Percentiles rank a stretch among this genome's conserved stretches.
Evolutionary conservation across 306 rosid species (phyloP).

Genomic region (Cotoneaster glaucophyllus): DNA sequence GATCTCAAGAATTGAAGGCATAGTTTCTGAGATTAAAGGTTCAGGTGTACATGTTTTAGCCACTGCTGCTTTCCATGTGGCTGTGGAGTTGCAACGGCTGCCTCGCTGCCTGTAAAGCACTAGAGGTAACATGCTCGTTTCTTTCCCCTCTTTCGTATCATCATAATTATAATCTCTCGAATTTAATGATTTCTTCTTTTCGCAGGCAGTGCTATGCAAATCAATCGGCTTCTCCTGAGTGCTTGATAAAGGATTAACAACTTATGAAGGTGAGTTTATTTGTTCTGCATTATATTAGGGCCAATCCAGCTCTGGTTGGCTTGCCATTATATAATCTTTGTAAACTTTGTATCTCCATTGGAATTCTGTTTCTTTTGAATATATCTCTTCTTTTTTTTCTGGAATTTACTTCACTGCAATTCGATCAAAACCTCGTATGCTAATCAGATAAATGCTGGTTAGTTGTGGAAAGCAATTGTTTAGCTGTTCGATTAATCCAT

Average conservation of each 20-base stretch:
- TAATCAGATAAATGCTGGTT: background rate
- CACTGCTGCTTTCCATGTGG: conserved; percentile 63
- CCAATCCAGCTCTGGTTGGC: conserved; percentile 27
- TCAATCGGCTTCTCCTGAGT: conserved; percentile 2
- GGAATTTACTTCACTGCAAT: conserved; percentile 8
- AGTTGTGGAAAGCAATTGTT: background rate
- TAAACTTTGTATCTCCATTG: conserved; percentile 25
- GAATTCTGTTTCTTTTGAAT: background rate
- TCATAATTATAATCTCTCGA: background rate
- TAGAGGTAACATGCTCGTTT: conserved; percentile 17
- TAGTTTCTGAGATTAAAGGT: conserved; percentile 65
- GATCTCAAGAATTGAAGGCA: conserved; percentile 63
- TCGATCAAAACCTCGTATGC: background rate
- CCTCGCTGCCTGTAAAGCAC: conserved; percentile 70
- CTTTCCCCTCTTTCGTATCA: conserved; percentile 6
- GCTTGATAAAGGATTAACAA: conserved; percentile 10
- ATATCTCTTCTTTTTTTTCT: background rate
- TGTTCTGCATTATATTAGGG: conserved; percentile 2
- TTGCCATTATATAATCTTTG: conserved; percentile 27
- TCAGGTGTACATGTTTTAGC: conserved; percentile 59
- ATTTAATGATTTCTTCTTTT: conserved; percentile 6
- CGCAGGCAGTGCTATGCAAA: conserved; percentile 16
- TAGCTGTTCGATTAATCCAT: background rate
- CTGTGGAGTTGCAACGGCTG: conserved; percentile 82
- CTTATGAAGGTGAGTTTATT: conserved; percentile 22